Conservation (phyloP, 192 early-diverging fungal genomes). For the Bifiguratus adelaidae region DNA sequence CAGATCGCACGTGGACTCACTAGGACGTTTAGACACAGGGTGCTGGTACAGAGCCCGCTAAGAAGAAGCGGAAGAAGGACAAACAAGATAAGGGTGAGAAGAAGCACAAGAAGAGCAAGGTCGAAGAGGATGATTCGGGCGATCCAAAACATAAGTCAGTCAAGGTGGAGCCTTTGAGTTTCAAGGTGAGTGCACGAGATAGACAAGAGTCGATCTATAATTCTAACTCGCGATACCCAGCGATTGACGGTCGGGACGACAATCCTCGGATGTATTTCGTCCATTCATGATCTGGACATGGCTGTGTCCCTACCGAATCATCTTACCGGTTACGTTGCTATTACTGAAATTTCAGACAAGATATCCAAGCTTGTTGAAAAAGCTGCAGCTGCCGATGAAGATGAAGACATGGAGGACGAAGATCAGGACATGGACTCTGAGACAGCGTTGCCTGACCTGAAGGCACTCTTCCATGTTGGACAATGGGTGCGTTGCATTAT, state of each 20-base stretch:
- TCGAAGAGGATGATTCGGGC: slow-evolving; percentile 11
- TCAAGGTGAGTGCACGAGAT: slow-evolving; percentile 31
- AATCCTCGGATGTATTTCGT: slow-evolving; percentile 67
- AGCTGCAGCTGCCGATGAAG: slow-evolving; percentile 47
- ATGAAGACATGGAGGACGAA: slow-evolving; percentile 31
- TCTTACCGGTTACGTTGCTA: slow-evolving; percentile 70
- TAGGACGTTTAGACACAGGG: background rate
- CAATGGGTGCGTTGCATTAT: slow-evolving; percentile 75
- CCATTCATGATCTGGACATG: slow-evolving; percentile 74
- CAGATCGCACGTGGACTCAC: background rate
- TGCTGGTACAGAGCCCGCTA: slow-evolving; percentile 20
- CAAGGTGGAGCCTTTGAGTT: slow-evolving; percentile 35
- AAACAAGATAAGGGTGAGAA: slow-evolving; percentile 17
- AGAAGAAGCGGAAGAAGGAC: slow-evolving; percentile 42
- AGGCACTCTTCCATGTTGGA: slow-evolving; percentile 62
- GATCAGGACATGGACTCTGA: slow-evolving; percentile 24
- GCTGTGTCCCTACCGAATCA: slow-evolving; percentile 79
- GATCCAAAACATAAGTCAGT: slow-evolving; percentile 19
- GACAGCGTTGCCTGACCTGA: slow-evolving; percentile 57
- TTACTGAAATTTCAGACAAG: slow-evolving; percentile 75
- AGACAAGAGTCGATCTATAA: background rate
- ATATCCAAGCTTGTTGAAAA: slow-evolving; percentile 62
- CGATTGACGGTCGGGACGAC: slow-evolving; percentile 61
- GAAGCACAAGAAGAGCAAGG: slow-evolving; percentile 29
- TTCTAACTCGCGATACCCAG: slow-evolving; percentile 21